Conservation (phyloP, 2,329 filamentous ascomycete species). For the Mycosphaerelloides madeirae region DNA sequence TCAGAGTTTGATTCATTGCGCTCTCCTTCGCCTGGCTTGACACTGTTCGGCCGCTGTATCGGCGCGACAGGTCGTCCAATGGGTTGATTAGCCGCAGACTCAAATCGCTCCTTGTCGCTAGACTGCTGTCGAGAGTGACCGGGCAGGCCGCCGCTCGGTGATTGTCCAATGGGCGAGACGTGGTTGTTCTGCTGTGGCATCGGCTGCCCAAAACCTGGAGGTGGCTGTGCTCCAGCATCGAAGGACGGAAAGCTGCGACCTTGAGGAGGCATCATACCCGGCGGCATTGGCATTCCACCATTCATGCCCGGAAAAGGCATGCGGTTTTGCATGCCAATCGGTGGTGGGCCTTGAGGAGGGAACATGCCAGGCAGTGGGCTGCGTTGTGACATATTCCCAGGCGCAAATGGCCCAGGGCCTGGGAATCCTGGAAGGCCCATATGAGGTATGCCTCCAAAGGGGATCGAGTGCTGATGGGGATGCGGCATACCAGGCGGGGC, state of each 20-base stretch:
- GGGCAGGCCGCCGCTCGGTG: conserved; percentile 27
- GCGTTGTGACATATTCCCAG: conserved; percentile 47
- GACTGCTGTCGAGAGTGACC: conserved; percentile 72
- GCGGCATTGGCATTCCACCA: conserved; percentile 41
- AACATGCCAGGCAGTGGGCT: conserved; percentile 50
- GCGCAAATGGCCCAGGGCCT: conserved; percentile 51
- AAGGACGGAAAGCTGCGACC: conserved; percentile 49
- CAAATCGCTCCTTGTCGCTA: conserved; percentile 54
- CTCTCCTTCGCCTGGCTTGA: conserved; percentile 47
- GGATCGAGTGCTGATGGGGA: conserved; percentile 34
- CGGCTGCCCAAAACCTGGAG: conserved; percentile 52
- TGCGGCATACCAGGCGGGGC: conserved; percentile 54
- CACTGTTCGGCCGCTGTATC: conserved; percentile 80
- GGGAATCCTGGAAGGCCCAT: conserved; percentile 56
- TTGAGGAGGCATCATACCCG: conserved; percentile 54
- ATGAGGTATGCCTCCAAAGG: conserved; percentile 43
- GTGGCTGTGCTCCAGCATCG: conserved; percentile 33
- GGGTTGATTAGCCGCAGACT: conserved; percentile 61
- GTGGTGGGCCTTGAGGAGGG: conserved; percentile 47
- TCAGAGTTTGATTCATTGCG: conserved; percentile 46
- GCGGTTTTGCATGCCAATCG: conserved; percentile 41
- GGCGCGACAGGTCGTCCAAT: conserved; percentile 72
- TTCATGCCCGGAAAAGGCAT: conserved; percentile 49
- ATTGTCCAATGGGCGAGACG: conserved; percentile 31
- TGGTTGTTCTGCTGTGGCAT: conserved; percentile 32